These are phyloP conservation scores for Byssothecium circinans DNA, from an alignment of 2,329 filamentous ascomycete species.

Conservation along the genomic window DNA sequence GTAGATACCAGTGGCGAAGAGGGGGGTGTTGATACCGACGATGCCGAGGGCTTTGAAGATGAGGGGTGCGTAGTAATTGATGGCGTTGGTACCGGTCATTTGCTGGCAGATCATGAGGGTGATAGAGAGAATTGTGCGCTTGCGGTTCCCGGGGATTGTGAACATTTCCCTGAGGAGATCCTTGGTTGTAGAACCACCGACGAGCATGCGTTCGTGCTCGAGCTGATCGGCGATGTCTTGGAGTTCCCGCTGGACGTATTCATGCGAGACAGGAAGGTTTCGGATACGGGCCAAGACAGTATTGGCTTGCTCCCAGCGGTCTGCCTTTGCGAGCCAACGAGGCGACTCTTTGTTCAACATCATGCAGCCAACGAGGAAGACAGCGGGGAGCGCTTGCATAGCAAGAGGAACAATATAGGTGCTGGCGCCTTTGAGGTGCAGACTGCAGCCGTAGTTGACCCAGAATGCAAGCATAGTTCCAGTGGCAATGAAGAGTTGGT, in stretches of 20 bases:
- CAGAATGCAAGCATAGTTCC: slow-evolving; percentile 58
- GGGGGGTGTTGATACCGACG: slow-evolving; percentile 56
- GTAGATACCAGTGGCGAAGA: slow-evolving; percentile 75
- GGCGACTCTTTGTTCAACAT: slow-evolving; percentile 66
- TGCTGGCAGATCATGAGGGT: slow-evolving; percentile 69
- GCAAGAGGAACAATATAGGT: slow-evolving; percentile 65
- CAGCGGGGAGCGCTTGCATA: slow-evolving; percentile 65
- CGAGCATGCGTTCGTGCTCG: slow-evolving; percentile 59
- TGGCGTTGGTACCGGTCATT: slow-evolving; percentile 62
- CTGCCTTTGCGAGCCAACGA: slow-evolving; percentile 67
- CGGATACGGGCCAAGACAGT: slow-evolving; percentile 60
- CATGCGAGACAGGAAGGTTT: slow-evolving; percentile 47
- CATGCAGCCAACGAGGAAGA: slow-evolving; percentile 64
- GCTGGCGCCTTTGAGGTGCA: slow-evolving; percentile 51
- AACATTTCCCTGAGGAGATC: slow-evolving; percentile 49
- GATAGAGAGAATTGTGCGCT: slow-evolving; percentile 66
- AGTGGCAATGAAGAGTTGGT: slow-evolving; percentile 60
- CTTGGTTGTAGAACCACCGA: slow-evolving; percentile 52
- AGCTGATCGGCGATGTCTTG: slow-evolving; percentile 44
- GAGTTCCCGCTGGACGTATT: slow-evolving; percentile 42
- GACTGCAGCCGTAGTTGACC: slow-evolving; percentile 57
- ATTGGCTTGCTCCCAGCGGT: slow-evolving; percentile 68
- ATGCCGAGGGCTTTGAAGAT: slow-evolving; percentile 70
- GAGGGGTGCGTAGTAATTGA: slow-evolving; percentile 68
- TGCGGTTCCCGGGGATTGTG: slow-evolving; percentile 55